Conservation (phyloP, 768 basidiomycete genomes). For the Nevesoporus exiguus region DNA sequence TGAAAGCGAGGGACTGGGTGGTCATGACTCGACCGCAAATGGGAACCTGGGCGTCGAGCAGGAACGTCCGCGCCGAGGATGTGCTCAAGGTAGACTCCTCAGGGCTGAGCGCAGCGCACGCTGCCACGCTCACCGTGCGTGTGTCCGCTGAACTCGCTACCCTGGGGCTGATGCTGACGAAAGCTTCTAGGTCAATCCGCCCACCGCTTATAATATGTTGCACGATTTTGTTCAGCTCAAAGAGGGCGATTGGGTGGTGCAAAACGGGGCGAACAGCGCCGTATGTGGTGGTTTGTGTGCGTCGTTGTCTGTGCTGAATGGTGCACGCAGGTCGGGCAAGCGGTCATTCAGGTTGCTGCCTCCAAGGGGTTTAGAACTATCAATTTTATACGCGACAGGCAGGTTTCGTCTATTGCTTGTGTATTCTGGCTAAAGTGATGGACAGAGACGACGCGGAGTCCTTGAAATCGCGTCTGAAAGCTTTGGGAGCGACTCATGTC, state of each 20-base stretch:
- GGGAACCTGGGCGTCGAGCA: constrained; percentile 72
- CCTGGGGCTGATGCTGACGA: not conserved
- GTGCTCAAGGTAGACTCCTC: constrained; percentile 57
- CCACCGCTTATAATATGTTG: constrained; percentile 83
- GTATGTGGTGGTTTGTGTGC: constrained; percentile 39
- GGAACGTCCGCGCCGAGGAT: constrained; percentile 51
- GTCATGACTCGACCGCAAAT: constrained; percentile 62
- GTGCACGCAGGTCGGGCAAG: constrained; percentile 65
- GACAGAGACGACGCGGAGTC: constrained; percentile 50
- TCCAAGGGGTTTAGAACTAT: constrained; percentile 68
- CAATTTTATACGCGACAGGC: constrained; percentile 78
- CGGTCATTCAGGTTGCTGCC: constrained; percentile 83
- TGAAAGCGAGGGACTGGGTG: constrained; percentile 68
- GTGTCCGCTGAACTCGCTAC: not conserved
- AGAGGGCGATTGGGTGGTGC: constrained; percentile 76
- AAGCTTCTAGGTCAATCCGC: constrained; percentile 63
- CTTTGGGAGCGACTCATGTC: constrained; percentile 73
- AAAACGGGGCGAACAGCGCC: constrained; percentile 84
- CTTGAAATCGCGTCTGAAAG: constrained; percentile 48
- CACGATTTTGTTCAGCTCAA: constrained; percentile 60
- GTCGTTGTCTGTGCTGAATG: not conserved
- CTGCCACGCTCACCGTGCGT: constrained; percentile 72
- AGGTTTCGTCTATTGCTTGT: not conserved
- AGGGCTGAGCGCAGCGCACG: constrained; percentile 55
- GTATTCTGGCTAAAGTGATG: not conserved